Evolutionary conservation across 768 basidiomycete genomes (phyloP).

Genomic region (Macrolepiota dolichaula): DNA sequence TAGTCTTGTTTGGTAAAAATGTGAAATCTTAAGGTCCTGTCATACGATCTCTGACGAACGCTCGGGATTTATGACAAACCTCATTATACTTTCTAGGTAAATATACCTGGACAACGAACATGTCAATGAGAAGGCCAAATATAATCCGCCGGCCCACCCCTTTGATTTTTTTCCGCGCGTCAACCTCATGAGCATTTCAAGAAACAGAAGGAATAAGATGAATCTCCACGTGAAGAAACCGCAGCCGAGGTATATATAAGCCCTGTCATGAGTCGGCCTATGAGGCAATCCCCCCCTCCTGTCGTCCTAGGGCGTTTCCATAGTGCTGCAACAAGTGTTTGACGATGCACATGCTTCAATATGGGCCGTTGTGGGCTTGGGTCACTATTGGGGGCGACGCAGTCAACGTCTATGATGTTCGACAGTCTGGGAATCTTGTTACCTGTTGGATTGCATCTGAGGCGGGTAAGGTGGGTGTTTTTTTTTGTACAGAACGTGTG

Average conservation of each 20-base stretch:
- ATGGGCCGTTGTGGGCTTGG: constrained; percentile 15
- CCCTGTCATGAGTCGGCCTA: neutral
- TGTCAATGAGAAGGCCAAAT: neutral
- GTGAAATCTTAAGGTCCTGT: too few species aligned
- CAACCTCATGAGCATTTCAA: neutral
- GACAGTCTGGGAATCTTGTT: constrained; percentile 11
- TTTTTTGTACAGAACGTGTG: neutral
- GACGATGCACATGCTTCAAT: constrained; percentile 13
- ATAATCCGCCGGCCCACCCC: neutral
- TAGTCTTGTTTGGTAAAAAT: too few species aligned
- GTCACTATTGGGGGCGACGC: constrained; percentile 14
- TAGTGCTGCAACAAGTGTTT: neutral
- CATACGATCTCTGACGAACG: too few species aligned
- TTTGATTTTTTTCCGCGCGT: neutral
- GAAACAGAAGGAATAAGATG: neutral
- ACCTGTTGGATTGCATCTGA: constrained; percentile 23
- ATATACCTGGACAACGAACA: neutral
- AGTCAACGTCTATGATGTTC: constrained; percentile 7
- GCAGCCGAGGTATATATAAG: neutral
- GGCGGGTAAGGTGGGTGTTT: constrained; percentile 17
- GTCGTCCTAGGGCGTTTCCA: neutral
- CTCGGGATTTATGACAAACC: too few species aligned
- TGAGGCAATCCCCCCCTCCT: neutral
- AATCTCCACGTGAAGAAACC: constrained; percentile 1
- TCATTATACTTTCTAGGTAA: neutral